Percentiles rank a stretch among this genome's conserved stretches.
These are phyloP conservation scores for Piloderma croceum DNA, from an alignment of 768 basidiomycete genomes.

Conservation along the genomic window DNA sequence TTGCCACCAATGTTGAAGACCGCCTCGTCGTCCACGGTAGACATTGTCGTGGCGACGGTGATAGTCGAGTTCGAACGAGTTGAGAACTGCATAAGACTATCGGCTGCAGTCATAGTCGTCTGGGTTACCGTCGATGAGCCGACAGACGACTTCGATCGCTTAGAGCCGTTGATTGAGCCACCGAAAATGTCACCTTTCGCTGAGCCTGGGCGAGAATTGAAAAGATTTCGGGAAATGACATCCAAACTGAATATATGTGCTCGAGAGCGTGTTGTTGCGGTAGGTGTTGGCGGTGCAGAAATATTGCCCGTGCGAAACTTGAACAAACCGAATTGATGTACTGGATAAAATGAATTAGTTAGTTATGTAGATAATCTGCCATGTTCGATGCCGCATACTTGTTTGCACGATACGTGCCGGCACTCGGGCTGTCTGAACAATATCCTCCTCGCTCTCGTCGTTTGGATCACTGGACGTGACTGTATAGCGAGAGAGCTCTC, in stretches of 20 bases:
- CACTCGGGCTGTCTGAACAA: constrained; percentile 72
- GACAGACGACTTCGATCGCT: constrained; percentile 61
- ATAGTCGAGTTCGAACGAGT: constrained; percentile 63
- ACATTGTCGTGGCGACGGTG: constrained; percentile 57
- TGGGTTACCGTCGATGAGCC: constrained; percentile 73
- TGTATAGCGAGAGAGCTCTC: constrained; percentile 73
- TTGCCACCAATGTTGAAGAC: no score
- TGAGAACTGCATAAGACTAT: constrained; percentile 67
- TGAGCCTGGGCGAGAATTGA: constrained; percentile 63
- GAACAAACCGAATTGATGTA: constrained; percentile 86
- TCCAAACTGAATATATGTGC: constrained; percentile 88
- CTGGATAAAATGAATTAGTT: constrained; percentile 31
- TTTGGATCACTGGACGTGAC: constrained; percentile 69
- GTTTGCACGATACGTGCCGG: constrained; percentile 73
- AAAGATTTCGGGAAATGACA: constrained; percentile 84
- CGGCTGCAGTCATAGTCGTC: constrained; percentile 61
- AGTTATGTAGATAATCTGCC: background rate
- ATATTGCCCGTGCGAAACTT: constrained; percentile 75
- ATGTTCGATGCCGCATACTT: constrained; percentile 46
- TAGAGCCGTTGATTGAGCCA: constrained; percentile 62
- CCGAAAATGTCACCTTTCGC: constrained; percentile 73
- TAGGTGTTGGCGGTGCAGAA: constrained; percentile 83
- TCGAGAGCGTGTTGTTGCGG: constrained; percentile 61
- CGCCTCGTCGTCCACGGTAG: constrained; percentile 53
- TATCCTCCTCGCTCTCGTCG: constrained; percentile 76